Conservation (phyloP, 2,329 filamentous ascomycete species). For the Helicocarpus griseus region DNA sequence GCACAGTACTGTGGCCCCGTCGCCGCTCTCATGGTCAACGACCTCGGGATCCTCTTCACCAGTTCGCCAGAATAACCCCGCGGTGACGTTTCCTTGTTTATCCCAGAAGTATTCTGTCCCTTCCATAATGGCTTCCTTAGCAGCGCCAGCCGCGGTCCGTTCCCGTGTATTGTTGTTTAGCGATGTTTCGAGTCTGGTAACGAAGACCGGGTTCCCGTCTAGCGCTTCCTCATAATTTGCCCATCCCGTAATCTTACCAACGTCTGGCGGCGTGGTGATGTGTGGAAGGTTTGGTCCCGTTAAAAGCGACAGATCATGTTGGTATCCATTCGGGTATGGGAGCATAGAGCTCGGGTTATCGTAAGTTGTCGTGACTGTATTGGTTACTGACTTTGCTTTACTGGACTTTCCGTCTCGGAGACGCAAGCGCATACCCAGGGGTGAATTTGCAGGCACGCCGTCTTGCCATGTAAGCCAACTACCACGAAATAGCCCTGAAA, state of each 20-base stretch:
- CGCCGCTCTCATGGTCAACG: no score
- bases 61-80: neutral
- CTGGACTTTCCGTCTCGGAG: conserved; percentile 1
- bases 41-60: neutral
- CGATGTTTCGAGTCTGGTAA: neutral
- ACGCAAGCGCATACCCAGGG: conserved; percentile 1
- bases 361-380: conserved; percentile 5
- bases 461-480: neutral
- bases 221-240: conserved; percentile 5
- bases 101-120: conserved; percentile 10
- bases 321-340: conserved; percentile 7
- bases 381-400: conserved; percentile 3
- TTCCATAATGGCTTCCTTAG: conserved; percentile 2
- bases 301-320: conserved; percentile 7
- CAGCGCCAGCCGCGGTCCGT: neutral
- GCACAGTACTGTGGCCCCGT: neutral
- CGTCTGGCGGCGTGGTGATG: neutral
- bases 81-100: neutral
- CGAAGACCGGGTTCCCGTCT: conserved; percentile 7
- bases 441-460: neutral
- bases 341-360: conserved; percentile 4
- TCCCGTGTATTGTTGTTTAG: neutral
- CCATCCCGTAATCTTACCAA: conserved; percentile 2
- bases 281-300: conserved; percentile 1
- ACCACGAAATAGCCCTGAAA: neutral